These are phyloP conservation scores for Marchantia paleacea DNA, from an alignment of 225 moss, liverwort and hornwort species.

Conservation along the genomic window DNA sequence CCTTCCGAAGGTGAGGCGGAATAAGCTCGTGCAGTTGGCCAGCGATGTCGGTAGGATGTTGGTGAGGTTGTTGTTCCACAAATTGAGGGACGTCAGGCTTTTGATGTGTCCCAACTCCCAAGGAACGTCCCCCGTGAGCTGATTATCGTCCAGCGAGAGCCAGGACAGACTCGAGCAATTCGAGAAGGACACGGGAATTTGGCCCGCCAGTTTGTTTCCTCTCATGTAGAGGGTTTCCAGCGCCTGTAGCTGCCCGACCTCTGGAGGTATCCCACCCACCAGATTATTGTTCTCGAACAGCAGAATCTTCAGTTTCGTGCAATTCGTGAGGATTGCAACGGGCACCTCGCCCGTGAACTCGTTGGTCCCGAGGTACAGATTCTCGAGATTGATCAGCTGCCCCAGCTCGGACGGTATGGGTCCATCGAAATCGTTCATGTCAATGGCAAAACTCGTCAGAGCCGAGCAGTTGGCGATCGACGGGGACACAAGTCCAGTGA, in stretches of 20 bases:
- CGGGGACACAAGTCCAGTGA: background rate
- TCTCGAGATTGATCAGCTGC: background rate
- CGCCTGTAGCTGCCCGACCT: background rate
- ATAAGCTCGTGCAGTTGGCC: background rate
- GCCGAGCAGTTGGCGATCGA: background rate
- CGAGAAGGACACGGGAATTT: background rate
- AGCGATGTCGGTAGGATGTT: background rate
- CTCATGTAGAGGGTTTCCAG: background rate
- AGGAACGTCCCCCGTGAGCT: background rate
- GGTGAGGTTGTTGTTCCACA: conserved; percentile 16
- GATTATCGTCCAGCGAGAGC: conserved; percentile 2
- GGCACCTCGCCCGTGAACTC: background rate
- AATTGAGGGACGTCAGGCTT: background rate
- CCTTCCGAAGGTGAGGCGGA: background rate
- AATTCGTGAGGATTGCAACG: background rate
- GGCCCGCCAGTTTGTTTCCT: background rate
- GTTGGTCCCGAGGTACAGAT: background rate
- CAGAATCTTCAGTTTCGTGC: background rate
- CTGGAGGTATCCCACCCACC: background rate
- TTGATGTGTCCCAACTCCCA: background rate
- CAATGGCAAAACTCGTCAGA: background rate
- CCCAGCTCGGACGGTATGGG: background rate
- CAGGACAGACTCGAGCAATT: background rate
- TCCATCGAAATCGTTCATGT: background rate
- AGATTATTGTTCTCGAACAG: background rate